Conservation (phyloP, 164 flowering plant species). For the Vitis cinerea region DNA sequence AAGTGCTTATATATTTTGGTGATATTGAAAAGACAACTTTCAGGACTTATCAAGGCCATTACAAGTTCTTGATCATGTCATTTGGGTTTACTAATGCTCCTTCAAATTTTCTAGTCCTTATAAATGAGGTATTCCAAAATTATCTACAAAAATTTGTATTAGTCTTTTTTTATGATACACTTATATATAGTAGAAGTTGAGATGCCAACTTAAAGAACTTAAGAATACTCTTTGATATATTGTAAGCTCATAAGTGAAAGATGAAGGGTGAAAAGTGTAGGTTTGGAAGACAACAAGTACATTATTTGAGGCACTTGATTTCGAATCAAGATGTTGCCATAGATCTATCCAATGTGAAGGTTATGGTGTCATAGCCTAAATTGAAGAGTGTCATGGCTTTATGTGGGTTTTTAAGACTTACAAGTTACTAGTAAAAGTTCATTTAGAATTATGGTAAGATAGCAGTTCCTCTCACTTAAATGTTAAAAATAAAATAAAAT, state of each 20-base stretch:
- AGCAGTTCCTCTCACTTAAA: neutral
- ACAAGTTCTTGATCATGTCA: neutral
- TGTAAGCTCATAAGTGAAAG: neutral
- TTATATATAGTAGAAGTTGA: neutral
- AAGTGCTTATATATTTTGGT: neutral
- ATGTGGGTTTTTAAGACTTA: neutral
- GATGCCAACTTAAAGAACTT: neutral
- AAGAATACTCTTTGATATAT: neutral
- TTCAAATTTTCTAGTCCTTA: too few relatives aligned
- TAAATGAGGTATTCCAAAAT: too few relatives aligned
- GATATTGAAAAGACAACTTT: slow-evolving; percentile 5
- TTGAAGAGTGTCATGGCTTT: neutral
- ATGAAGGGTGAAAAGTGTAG: neutral
- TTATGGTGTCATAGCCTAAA: neutral
- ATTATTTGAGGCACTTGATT: neutral
- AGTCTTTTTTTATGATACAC: neutral
- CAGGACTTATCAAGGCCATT: neutral
- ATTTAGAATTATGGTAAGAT: neutral
- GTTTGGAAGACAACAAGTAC: neutral
- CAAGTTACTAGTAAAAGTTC: neutral
- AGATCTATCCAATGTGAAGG: neutral
- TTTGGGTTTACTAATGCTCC: too few relatives aligned
- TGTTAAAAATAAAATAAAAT: neutral
- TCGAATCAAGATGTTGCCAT: neutral
- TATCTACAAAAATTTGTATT: too few relatives aligned